Conservation (phyloP, 2,329 filamentous ascomycete species). For the Pseudocercospora ulei region DNA sequence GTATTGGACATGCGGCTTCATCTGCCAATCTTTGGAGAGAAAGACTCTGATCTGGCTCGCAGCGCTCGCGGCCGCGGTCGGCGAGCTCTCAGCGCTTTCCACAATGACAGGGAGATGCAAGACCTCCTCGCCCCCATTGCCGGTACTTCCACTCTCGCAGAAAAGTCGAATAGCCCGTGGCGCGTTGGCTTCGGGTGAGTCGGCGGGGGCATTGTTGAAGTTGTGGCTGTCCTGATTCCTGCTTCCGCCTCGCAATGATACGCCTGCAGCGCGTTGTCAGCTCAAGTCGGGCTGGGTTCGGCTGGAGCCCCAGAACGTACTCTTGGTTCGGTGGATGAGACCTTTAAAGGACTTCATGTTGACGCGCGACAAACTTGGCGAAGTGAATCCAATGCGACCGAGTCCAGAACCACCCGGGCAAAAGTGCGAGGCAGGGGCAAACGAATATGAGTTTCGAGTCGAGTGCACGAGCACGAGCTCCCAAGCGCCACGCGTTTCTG, state of each 20-base stretch:
- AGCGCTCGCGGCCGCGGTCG: constrained; percentile 70
- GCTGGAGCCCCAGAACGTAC: constrained; percentile 10
- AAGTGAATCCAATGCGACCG: no score
- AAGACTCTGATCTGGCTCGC: constrained; percentile 73
- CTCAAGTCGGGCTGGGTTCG: background rate
- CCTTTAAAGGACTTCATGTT: constrained; percentile 19
- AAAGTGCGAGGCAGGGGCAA: no score
- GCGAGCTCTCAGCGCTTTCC: constrained; percentile 87
- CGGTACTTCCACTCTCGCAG: constrained; percentile 58
- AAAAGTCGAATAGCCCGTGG: constrained; percentile 61
- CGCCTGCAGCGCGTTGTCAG: constrained; percentile 1
- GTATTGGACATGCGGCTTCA: constrained; percentile 69
- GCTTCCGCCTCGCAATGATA: constrained; percentile 5
- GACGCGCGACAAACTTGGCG: no score
- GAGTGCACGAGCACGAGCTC: no score
- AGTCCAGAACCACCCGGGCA: no score
- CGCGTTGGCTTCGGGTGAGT: constrained; percentile 59
- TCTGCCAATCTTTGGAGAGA: constrained; percentile 56
- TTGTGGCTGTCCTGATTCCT: constrained; percentile 10
- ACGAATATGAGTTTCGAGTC: background rate
- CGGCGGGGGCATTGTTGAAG: constrained; percentile 22
- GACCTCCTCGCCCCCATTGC: constrained; percentile 67
- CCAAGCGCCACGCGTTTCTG: no score
- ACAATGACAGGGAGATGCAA: constrained; percentile 88
- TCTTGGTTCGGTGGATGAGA: constrained; percentile 19